phyloP scores from a whole-genome alignment of 208 protist species.

The Crithidia fasciculata region DNA sequence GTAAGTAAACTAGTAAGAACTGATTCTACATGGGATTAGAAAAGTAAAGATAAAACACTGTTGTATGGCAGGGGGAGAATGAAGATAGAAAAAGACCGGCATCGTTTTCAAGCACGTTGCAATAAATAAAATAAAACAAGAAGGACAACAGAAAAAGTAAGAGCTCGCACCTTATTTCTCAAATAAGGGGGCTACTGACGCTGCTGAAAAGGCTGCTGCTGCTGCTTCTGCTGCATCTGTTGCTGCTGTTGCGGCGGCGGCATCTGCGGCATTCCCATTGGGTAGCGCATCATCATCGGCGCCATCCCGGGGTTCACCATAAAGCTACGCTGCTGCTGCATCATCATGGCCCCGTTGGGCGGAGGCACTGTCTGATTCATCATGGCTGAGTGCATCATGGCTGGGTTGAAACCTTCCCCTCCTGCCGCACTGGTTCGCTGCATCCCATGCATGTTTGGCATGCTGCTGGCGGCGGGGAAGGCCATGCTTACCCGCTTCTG shows the following conservation, averaged over 20 bases:
- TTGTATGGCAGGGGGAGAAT: too few species aligned
- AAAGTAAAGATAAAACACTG: too few species aligned
- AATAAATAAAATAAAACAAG: too few species aligned
- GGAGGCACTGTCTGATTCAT: background rate
- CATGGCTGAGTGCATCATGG: background rate
- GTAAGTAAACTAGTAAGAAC: too few species aligned
- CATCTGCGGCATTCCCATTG: background rate
- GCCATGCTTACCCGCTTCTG: background rate
- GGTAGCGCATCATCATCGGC: slow-evolving; percentile 8
- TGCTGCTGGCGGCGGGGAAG: background rate
- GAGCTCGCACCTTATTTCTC: background rate
- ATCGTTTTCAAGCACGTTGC: too few species aligned
- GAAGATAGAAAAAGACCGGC: too few species aligned
- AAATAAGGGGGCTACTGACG: background rate
- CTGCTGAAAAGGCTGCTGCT: background rate
- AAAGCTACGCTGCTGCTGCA: background rate
- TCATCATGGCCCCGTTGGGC: background rate
- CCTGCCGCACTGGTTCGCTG: background rate
- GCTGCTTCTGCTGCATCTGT: background rate
- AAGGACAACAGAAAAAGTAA: too few species aligned
- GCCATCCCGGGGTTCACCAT: background rate
- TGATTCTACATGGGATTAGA: too few species aligned
- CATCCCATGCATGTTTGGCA: background rate
- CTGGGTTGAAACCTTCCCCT: background rate
- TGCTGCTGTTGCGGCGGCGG: background rate